These are phyloP conservation scores for Pseudogymnoascus sp. DNA, from an alignment of 2,329 filamentous ascomycete genomes.

Conservation along the genomic window DNA sequence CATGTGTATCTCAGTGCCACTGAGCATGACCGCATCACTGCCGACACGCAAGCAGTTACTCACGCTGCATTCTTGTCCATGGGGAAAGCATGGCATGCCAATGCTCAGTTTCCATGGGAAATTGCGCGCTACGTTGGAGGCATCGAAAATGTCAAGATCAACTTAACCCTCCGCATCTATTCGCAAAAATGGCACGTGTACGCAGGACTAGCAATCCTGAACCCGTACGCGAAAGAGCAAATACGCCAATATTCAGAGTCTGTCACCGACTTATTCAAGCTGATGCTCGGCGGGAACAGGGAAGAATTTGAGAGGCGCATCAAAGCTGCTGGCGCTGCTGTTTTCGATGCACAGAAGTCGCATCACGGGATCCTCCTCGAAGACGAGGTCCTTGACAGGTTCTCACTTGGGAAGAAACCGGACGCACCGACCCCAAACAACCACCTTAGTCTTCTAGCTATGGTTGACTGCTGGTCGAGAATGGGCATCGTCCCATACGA, in stretches of 20 bases:
- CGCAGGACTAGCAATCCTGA: constrained; percentile 91
- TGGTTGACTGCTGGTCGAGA: constrained; percentile 97
- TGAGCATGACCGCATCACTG: constrained; percentile 93
- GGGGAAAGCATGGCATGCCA: constrained; percentile 96
- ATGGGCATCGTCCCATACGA: constrained; percentile 93
- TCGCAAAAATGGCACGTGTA: constrained; percentile 99
- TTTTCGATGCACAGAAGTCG: constrained; percentile 50
- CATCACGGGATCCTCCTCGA: constrained; percentile 63
- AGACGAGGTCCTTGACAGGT: constrained; percentile 79
- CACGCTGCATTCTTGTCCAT: constrained; percentile 95
- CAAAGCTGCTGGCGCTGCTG: constrained; percentile 67
- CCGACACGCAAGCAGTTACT: constrained; percentile 95
- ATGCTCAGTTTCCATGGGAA: constrained; percentile 95
- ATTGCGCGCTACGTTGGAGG: constrained; percentile 90
- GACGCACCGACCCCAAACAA: constrained; percentile 68
- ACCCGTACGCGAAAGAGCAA: constrained; percentile 84
- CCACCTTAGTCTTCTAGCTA: constrained; percentile 85
- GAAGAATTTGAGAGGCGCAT: constrained; percentile 69
- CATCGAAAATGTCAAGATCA: constrained; percentile 99
- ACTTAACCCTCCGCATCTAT: constrained; percentile 94
- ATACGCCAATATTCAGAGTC: constrained; percentile 90
- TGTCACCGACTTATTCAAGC: constrained; percentile 89
- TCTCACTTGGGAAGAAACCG: constrained; percentile 66
- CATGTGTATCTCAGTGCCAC: constrained; percentile 79
- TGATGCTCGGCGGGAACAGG: constrained; percentile 83